A percentile compares a stretch with the other conserved stretches of the same genome.
phyloP scores from a whole-genome alignment of 495 filamentous ascomycete species.

The Hypoxylon fuscum region DNA sequence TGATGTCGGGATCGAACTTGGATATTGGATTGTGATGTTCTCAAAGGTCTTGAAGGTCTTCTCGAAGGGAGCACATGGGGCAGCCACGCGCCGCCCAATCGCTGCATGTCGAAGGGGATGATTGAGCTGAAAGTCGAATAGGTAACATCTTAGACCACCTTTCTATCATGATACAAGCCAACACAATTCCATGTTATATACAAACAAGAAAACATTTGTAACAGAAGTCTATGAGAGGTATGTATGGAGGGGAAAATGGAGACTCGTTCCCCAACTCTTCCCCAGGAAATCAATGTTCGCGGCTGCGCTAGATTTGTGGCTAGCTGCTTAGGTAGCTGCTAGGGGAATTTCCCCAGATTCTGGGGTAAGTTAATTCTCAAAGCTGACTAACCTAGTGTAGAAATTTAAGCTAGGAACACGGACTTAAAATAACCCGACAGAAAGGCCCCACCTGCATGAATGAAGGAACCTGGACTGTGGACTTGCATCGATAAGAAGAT shows the following conservation, averaged over 20 bases:
- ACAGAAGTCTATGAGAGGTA: background rate
- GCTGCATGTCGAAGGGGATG: too few species aligned
- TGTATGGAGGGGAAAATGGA: conserved; percentile 1
- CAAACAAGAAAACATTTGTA: background rate
- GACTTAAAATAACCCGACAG: background rate
- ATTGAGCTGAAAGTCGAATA: too few species aligned
- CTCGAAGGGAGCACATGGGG: conserved; percentile 13
- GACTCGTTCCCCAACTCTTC: conserved; percentile 4
- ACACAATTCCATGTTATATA: background rate
- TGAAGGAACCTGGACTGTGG: background rate
- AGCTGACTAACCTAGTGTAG: background rate
- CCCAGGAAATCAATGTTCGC: conserved; percentile 7
- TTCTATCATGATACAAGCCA: background rate
- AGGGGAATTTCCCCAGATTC: conserved; percentile 20
- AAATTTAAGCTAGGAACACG: background rate
- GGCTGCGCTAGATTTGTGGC: background rate
- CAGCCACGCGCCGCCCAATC: conserved; percentile 1
- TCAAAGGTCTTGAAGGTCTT: background rate
- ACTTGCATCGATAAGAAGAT: background rate
- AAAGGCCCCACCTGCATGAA: background rate
- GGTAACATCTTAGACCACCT: background rate
- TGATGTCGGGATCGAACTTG: conserved; percentile 7
- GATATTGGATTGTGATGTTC: conserved; percentile 6
- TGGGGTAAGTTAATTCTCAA: conserved; percentile 13
- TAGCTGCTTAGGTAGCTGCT: too few species aligned